Conservation (phyloP, 2,329 filamentous ascomycete species). For the Lecanicillium sp. region DNA sequence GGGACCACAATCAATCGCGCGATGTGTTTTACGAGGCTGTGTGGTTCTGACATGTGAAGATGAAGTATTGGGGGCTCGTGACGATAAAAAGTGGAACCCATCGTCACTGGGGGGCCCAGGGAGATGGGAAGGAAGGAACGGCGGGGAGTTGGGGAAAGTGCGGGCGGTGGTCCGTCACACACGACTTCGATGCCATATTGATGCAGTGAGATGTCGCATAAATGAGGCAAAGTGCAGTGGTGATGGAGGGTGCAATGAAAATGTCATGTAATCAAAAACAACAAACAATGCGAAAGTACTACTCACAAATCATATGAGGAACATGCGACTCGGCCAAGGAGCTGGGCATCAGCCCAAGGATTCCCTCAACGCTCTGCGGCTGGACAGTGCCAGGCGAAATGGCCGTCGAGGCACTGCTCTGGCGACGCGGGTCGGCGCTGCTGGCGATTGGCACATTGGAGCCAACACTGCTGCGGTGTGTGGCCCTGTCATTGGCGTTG, state of each 20-base stretch:
- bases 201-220: no score
- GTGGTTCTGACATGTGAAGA: slow-evolving; percentile 16
- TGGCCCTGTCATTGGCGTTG: slow-evolving; percentile 2
- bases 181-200: no score
- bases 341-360: slow-evolving; percentile 16
- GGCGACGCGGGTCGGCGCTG: slow-evolving; percentile 28
- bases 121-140: slow-evolving; percentile 6
- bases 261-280: no score
- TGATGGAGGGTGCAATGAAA: no score
- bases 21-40: neutral
- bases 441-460: slow-evolving; percentile 25
- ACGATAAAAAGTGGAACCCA: slow-evolving; percentile 8
- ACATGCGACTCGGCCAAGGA: slow-evolving; percentile 32
- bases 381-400: slow-evolving; percentile 8
- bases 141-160: slow-evolving; percentile 3
- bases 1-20: neutral
- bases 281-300: no score
- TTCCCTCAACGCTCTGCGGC: slow-evolving; percentile 19
- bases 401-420: slow-evolving; percentile 21
- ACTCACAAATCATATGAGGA: slow-evolving; percentile 42
- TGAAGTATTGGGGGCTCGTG: slow-evolving; percentile 10
- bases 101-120: slow-evolving; percentile 1
- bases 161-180: no score
- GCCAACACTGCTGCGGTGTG: slow-evolving; percentile 4
- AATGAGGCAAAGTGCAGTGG: no score